phyloP scores from a whole-genome alignment of 306 rosid species.

The Castanospermum australe region DNA sequence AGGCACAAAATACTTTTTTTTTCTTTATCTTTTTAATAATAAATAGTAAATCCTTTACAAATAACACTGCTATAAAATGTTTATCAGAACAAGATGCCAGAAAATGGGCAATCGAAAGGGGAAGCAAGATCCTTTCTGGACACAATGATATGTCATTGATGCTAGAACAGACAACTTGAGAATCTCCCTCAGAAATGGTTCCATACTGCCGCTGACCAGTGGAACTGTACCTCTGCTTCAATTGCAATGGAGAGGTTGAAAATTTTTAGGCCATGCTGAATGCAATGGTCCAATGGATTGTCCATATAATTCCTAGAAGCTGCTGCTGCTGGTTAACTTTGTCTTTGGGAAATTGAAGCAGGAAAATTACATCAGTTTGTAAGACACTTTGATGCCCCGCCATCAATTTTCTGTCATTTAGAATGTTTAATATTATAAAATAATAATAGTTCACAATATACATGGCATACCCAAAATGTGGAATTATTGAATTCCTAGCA shows the following conservation, averaged over 20 bases:
- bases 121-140: not conserved
- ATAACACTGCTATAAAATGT: not conserved
- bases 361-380: not conserved
- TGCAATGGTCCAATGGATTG: not conserved
- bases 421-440: not conserved
- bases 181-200: not conserved
- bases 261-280: not conserved
- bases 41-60: not conserved
- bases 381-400: not conserved
- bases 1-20: no score
- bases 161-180: slow-evolving; percentile 13
- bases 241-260: not conserved
- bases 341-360: not conserved
- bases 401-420: not conserved
- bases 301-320: not conserved
- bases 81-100: not conserved
- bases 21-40: no score
- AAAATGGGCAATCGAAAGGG: not conserved
- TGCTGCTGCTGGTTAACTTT: not conserved
- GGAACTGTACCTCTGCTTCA: not conserved
- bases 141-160: slow-evolving; percentile 12
- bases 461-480: slow-evolving; percentile 12
- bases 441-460: not conserved
- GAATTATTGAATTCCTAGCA: slow-evolving; percentile 17
- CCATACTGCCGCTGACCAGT: not conserved